These are phyloP conservation scores for Coemansia sp. DNA, from an alignment of 192 early-diverging fungal species.

Conservation along the genomic window DNA sequence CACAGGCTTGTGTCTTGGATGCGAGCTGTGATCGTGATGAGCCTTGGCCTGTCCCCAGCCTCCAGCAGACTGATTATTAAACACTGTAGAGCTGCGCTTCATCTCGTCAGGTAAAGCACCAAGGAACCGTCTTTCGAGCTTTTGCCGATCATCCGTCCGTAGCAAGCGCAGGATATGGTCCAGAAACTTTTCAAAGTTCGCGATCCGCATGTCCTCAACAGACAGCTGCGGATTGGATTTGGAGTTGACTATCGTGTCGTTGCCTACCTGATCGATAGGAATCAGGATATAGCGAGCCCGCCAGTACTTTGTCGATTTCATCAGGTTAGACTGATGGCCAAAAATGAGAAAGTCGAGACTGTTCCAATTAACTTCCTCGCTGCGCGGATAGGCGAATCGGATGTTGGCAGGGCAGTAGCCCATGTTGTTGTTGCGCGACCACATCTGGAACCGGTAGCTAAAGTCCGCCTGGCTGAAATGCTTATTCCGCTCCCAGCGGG, in stretches of 20 bases:
- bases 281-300: conserved; percentile 87
- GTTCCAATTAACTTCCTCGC: conserved; percentile 89
- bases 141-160: conserved; percentile 23
- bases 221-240: conserved; percentile 67
- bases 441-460: conserved; percentile 79
- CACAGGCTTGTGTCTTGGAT: not conserved
- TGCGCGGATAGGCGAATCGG: conserved; percentile 73
- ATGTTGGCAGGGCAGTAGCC: conserved; percentile 61
- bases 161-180: conserved; percentile 58
- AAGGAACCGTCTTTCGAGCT: conserved; percentile 37
- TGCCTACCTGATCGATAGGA: conserved; percentile 68
- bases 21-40: not conserved
- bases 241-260: conserved; percentile 53
- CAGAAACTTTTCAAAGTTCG: conserved; percentile 82
- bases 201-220: conserved; percentile 86
- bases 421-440: conserved; percentile 69
- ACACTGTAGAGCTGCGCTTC: conserved; percentile 5
- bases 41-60: not conserved
- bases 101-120: conserved; percentile 31
- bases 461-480: conserved; percentile 60
- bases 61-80: conserved; percentile 1
- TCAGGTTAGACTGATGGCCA: conserved; percentile 80
- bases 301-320: conserved; percentile 80
- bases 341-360: conserved; percentile 88
- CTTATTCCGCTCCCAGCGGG: conserved; percentile 75